Conservation (phyloP, 75 land plant genomes). For the Pinus tabuliformis region DNA sequence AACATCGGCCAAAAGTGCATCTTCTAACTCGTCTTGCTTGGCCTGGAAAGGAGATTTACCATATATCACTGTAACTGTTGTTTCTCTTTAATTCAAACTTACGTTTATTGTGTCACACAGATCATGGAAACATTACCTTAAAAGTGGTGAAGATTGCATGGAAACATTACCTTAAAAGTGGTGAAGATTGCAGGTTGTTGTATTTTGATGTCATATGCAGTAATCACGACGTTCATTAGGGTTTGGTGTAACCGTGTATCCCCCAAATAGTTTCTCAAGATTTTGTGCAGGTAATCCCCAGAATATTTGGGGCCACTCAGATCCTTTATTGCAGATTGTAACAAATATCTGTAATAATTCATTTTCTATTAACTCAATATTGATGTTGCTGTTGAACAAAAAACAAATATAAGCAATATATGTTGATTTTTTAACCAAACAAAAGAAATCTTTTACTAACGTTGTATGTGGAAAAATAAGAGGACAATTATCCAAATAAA, state of each 20-base stretch:
- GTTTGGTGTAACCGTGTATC: constrained; percentile 22
- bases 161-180: too few species aligned
- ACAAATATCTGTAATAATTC: background rate
- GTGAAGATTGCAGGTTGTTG: constrained; percentile 55
- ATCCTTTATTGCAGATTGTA: too few species aligned
- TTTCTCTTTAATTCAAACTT: background rate
- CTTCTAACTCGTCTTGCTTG: background rate
- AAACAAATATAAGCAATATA: background rate
- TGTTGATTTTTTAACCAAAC: too few species aligned
- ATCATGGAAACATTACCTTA: constrained; percentile 12
- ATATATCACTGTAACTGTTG: background rate
- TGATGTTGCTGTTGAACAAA: background rate
- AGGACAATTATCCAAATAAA: constrained; percentile 23
- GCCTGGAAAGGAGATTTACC: background rate
- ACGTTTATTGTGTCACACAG: background rate
- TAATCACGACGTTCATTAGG: constrained; percentile 41
- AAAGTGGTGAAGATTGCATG: too few species aligned
- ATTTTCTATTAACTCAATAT: background rate
- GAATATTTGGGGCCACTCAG: constrained; percentile 45
- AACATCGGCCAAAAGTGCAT: constrained; percentile 21
- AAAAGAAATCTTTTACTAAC: too few species aligned
- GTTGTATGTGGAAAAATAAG: constrained; percentile 12
- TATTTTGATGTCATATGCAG: constrained; percentile 43
- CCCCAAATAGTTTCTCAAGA: constrained; percentile 13
- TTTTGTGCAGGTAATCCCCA: constrained; percentile 22